Evolutionary conservation across 2,329 filamentous ascomycete species (phyloP), one percentile per base, ranked within the genome.

Genomic region (Colletotrichum falcatum): DNA sequence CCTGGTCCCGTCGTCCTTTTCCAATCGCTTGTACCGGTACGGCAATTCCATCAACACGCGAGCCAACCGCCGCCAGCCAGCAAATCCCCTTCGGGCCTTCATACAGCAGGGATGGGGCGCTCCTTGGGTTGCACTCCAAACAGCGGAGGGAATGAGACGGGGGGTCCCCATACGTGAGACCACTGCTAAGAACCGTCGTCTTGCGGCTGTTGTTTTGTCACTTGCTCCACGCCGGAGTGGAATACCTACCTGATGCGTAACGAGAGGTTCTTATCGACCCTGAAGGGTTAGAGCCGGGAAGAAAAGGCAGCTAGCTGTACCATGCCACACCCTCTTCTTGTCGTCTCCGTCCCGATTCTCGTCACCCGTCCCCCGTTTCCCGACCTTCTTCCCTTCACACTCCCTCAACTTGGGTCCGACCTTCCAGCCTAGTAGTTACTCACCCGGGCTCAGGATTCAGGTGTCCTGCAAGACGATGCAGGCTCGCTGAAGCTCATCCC

Each of bases 291-390:
- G 51, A 67, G 33, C 42, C 68, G 64, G 67, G 37, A 63, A 68
- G 64, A 59, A 61, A 58, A 56, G 51, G 63, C 67, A 53, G 42
- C 35, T 46, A 53, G 42, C 35, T 46, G 26, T 48, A 56, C 46
- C 66, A 62, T 62, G 51, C 65, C 65, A 71, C 68, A 66, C 68
- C 68, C 64, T 64, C 60, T 62, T 61, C 35, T 66, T 54, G 44
- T 61, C n/a, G 46, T 70, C 53, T 67, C 58, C 59, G 51, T 53
- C 28, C 42, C 54, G 51, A 30, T 16, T 54, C 60, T 54, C 46
- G 51, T 56, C 65, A 51, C n/a, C 23, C 46, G 30, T 58, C 42
- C 49, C 53, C 42, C 60, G 60, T 65, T 51, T 58, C 42, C 46
- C 51, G 65, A 35, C 56, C 60, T 65, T 54, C 54, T 48, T 42